Base-by-base conservation (phyloP, 805 yeast species). In the Pichia nanzhaoensis region DNA sequence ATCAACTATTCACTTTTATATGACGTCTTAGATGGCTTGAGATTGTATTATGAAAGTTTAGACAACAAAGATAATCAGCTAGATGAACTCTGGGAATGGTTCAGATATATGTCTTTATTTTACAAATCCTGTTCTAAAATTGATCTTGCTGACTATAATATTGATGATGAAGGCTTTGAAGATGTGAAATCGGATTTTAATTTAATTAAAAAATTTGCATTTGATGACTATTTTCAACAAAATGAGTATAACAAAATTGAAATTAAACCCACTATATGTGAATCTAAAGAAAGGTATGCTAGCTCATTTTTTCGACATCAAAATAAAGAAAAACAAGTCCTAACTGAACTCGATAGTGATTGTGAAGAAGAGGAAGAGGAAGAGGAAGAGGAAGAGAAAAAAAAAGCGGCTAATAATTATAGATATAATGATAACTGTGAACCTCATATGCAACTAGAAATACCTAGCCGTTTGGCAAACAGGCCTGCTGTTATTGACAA, bases 81-180 rank as follows among this genome's bases (percentile, higher is more conserved):
- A 35, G 50, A 48, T 19, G 48, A 49, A 33, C 41, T 64, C 24
- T 38, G 57, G 34, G 41, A 49, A 20, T 63, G 66, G 71, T 56
- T 60, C 50, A 47, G 64, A 57, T 51, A 60, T 39, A 51, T 65
- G 49, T 54, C 61, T 48, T 53, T 68, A 14, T 67, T 72, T 43
- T 76, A 63, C 54, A 69, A 63, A 47, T 68, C 78, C 12, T 74
- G 81, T 1, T 74, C 75, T 34, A 64, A 73, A 1, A 70, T 77
- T 34, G 77, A 73, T 52, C 53, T 66, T 13, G 66, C 68, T 48
- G 72, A 74, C 52, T 77, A 75, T 54, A 53, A 66, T 20, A 69
- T 76, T n/a, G 51, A 55, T 28, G 69, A 64, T 10, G 61, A 57
- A 32, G 69, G 71, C n/a, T 74, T 72, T 51, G 69, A 68, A 48